phyloP scores from a whole-genome alignment of 73 alveolate genomes.

The Paramecium tetraurelia region DNA sequence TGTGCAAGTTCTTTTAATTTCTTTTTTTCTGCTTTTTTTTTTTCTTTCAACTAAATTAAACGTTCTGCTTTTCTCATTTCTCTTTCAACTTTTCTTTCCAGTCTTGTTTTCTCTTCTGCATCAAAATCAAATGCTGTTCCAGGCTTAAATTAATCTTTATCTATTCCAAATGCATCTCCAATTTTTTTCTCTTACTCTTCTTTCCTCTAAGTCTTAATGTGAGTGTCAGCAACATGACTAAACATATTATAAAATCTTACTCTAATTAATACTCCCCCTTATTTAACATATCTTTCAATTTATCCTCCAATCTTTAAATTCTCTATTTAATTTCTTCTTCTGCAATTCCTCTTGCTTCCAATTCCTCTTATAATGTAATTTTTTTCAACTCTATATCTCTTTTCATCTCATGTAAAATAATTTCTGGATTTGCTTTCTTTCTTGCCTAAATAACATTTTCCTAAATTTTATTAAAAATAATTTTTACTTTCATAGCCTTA shows the following conservation, averaged over 20 bases:
- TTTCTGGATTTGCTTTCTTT: conserved; percentile 86
- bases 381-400: conserved; percentile 86
- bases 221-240: conserved; percentile 71
- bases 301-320: conserved; percentile 69
- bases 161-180: conserved; percentile 82
- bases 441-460: conserved; percentile 90
- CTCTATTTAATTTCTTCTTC: conserved; percentile 76
- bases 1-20: background rate
- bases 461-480: background rate
- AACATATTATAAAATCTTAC: background rate
- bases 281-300: conserved; percentile 67
- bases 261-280: conserved; percentile 67
- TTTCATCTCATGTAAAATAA: conserved; percentile 88
- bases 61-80: conserved; percentile 69
- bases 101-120: conserved; percentile 76
- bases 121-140: conserved; percentile 95
- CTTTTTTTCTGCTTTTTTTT: conserved; percentile 34
- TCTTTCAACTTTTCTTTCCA: conserved; percentile 73
- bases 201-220: conserved; percentile 77
- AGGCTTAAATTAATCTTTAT: conserved; percentile 75
- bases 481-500: conserved; percentile 68
- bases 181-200: conserved; percentile 81
- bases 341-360: conserved; percentile 61
- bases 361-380: conserved; percentile 69
- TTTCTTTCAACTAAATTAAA: background rate